These are phyloP conservation scores for Waltergamsia citrina DNA, from an alignment of 2,329 filamentous ascomycete genomes.

Conservation along the genomic window DNA sequence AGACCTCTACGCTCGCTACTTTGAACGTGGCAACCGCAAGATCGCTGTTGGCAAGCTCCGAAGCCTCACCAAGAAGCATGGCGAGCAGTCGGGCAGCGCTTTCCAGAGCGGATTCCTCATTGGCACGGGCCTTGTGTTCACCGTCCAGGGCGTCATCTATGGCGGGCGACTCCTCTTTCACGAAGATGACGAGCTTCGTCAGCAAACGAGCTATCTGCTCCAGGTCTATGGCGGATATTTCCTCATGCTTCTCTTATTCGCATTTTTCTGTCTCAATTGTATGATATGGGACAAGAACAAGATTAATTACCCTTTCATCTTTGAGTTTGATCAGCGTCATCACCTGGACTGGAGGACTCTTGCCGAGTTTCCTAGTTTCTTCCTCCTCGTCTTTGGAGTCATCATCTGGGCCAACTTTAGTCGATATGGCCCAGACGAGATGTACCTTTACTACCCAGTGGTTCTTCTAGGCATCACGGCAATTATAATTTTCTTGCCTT, in stretches of 20 bases:
- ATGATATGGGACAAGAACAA: constrained; percentile 73
- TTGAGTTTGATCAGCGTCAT: constrained; percentile 86
- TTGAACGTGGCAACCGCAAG: constrained; percentile 89
- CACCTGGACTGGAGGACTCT: constrained; percentile 85
- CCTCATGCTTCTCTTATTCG: constrained; percentile 68
- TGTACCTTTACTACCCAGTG: constrained; percentile 83
- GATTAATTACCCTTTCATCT: constrained; percentile 95
- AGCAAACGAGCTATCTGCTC: constrained; percentile 58
- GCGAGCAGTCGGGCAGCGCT: constrained; percentile 45
- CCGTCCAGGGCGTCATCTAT: constrained; percentile 55
- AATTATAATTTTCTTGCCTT: constrained; percentile 65
- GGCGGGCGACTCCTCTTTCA: constrained; percentile 43
- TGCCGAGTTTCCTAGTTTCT: constrained; percentile 77
- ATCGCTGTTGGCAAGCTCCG: constrained; percentile 81
- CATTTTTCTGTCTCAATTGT: constrained; percentile 80
- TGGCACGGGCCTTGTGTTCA: constrained; percentile 57
- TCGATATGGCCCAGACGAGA: constrained; percentile 48
- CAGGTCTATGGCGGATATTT: constrained; percentile 95
- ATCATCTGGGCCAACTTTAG: constrained; percentile 87
- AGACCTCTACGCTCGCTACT: constrained; percentile 89
- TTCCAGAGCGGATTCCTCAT: constrained; percentile 58
- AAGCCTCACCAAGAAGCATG: constrained; percentile 48
- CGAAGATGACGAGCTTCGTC: constrained; percentile 32
- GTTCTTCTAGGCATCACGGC: constrained; percentile 63
- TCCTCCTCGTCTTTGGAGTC: constrained; percentile 68